Evolutionary conservation across 116 monocot species (phyloP).

Genomic region (Papilionanthe hybrid): DNA sequence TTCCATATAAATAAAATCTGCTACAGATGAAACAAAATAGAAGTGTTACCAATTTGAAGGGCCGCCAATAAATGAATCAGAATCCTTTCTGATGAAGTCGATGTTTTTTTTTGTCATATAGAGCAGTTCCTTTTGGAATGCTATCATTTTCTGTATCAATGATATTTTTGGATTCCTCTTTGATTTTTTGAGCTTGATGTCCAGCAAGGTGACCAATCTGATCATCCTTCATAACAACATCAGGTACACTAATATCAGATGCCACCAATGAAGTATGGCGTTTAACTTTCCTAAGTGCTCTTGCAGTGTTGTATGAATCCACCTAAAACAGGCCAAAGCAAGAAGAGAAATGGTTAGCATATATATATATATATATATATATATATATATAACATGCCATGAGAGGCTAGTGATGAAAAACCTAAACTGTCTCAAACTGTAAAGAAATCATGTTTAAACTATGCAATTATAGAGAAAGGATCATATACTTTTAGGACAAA

Average conservation of each 20-base stretch:
- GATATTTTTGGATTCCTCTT: constrained; percentile 18
- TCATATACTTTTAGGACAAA: background rate
- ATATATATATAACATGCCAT: background rate
- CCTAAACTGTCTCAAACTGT: background rate
- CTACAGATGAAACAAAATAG: background rate
- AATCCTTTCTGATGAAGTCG: constrained; percentile 2
- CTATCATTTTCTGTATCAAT: background rate
- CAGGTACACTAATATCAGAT: constrained; percentile 35
- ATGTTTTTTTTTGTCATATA: constrained; percentile 8
- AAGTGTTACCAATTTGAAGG: constrained; percentile 37
- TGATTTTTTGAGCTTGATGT: constrained; percentile 1
- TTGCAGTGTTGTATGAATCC: constrained; percentile 42
- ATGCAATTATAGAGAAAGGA: background rate
- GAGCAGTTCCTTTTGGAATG: constrained; percentile 1
- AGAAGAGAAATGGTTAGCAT: background rate
- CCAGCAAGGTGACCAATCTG: constrained; percentile 15
- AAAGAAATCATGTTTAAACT: background rate
- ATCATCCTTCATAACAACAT: constrained; percentile 29
- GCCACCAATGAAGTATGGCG: constrained; percentile 24
- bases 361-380: too few species aligned
- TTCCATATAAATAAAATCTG: background rate
- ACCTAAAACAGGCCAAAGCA: constrained; percentile 26
- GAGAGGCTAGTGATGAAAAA: background rate
- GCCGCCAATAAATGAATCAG: constrained; percentile 24
- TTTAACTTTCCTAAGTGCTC: constrained; percentile 54